phyloP scores from a whole-genome alignment of 129 eudicot genomes.

The Pittosporum tobira region DNA sequence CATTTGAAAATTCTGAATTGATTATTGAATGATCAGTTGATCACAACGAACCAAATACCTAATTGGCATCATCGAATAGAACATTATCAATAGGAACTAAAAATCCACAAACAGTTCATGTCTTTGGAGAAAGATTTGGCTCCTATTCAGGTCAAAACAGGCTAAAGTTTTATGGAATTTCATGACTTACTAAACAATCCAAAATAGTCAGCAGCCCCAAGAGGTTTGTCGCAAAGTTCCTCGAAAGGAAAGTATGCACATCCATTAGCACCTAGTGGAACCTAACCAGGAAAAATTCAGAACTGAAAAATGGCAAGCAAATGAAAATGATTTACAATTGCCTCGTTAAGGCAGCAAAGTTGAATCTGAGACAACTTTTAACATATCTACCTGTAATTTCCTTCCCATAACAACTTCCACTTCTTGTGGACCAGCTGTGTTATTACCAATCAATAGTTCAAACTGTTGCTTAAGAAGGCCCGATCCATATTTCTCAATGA shows the following conservation, averaged over 20 bases:
- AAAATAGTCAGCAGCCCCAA: slow-evolving; percentile 97
- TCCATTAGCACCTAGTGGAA: slow-evolving; percentile 90
- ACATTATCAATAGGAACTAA: not conserved
- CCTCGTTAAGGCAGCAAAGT: not conserved
- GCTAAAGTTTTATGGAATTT: not conserved
- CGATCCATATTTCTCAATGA: slow-evolving; percentile 44
- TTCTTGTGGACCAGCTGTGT: slow-evolving; percentile 45
- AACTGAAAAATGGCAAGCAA: not conserved
- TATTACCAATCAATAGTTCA: slow-evolving; percentile 54
- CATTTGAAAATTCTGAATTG: not conserved
- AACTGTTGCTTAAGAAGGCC: slow-evolving; percentile 54
- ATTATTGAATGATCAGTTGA: not conserved
- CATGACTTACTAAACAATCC: slow-evolving; percentile 78
- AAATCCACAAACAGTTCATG: not conserved
- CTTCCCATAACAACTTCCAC: slow-evolving; percentile 99
- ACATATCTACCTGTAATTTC: slow-evolving; percentile 58
- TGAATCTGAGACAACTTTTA: not conserved
- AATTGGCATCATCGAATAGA: no score
- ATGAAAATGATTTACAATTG: slow-evolving; percentile 1
- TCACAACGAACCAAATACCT: not conserved
- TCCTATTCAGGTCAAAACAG: not conserved
- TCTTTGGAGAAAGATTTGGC: not conserved
- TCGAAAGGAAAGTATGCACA: slow-evolving; percentile 91
- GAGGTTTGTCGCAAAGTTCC: slow-evolving; percentile 92
- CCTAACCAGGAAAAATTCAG: slow-evolving; percentile 28